phyloP scores from a whole-genome alignment of 1,284 basidiomycete species.

The Naganishia sp. region DNA sequence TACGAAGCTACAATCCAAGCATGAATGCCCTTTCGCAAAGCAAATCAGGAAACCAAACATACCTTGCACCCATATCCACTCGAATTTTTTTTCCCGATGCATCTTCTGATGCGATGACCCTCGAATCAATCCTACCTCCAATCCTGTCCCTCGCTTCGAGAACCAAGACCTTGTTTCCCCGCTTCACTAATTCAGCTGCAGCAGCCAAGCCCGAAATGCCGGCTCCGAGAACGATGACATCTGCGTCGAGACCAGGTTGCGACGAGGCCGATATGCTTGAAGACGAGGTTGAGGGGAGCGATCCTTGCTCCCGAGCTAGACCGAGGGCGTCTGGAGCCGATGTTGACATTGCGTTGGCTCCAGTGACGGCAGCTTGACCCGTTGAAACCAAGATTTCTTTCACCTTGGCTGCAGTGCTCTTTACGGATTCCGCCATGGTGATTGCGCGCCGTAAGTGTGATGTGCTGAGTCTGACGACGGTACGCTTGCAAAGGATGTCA shows the following conservation, averaged over 20 bases:
- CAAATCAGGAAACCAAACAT: background rate
- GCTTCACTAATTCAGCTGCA: slow-evolving; percentile 27
- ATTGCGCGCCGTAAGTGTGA: slow-evolving; percentile 7
- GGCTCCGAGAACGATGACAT: slow-evolving; percentile 28
- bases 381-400: background rate
- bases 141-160: slow-evolving; percentile 47
- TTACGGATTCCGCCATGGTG: slow-evolving; percentile 7
- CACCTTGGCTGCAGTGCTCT: background rate
- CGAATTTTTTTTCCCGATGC: slow-evolving; percentile 12
- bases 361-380: slow-evolving; percentile 3
- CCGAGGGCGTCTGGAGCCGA: background rate
- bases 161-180: slow-evolving; percentile 42
- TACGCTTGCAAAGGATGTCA: slow-evolving; percentile 2
- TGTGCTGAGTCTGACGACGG: slow-evolving; percentile 22
- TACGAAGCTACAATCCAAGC: slow-evolving; percentile 35
- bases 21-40: background rate
- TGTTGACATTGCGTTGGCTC: background rate
- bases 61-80: slow-evolving; percentile 40
- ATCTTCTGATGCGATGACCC: slow-evolving; percentile 27
- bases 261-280: too few species aligned
- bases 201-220: slow-evolving; percentile 29
- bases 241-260: slow-evolving; percentile 5
- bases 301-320: background rate
- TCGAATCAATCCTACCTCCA: slow-evolving; percentile 46
- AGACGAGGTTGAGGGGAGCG: background rate